A percentile compares a stretch with the other conserved stretches of the same genome.
Conservation (phyloP, 371 early-diverging fungal species). For the Mortierella sp. region DNA sequence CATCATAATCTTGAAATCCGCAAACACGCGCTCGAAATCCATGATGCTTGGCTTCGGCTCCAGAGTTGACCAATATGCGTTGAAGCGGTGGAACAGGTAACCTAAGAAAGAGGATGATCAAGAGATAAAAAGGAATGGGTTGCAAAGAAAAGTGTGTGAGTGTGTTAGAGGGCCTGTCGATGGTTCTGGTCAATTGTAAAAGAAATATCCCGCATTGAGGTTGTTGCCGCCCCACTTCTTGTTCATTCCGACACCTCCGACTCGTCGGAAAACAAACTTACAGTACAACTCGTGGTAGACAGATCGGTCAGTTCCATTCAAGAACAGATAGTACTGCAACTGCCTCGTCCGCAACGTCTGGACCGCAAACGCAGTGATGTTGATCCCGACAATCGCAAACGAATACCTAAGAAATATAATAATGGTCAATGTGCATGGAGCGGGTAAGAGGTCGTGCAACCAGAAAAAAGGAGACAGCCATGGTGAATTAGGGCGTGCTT, state of each 20-base stretch:
- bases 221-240: too few relatives aligned
- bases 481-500: too few relatives aligned
- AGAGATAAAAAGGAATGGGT: not conserved
- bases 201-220: not conserved
- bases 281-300: constrained; percentile 81
- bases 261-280: constrained; percentile 42
- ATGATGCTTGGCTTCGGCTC: constrained; percentile 74
- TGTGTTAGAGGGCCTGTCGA: too few relatives aligned
- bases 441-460: not conserved
- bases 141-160: too few relatives aligned
- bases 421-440: not conserved
- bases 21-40: constrained; percentile 82
- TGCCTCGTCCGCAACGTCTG: constrained; percentile 74
- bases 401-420: constrained; percentile 75
- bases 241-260: too few relatives aligned
- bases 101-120: constrained; percentile 55
- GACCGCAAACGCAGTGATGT: constrained; percentile 79
- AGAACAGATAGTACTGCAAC: constrained; percentile 75
- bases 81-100: constrained; percentile 78
- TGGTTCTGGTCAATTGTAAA: not conserved
- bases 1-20: constrained; percentile 62
- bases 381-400: constrained; percentile 89
- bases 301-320: constrained; percentile 66
- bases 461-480: not conserved
- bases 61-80: constrained; percentile 74